Conservation (phyloP, 495 filamentous ascomycete species). For the Cenococcum geophilum region DNA sequence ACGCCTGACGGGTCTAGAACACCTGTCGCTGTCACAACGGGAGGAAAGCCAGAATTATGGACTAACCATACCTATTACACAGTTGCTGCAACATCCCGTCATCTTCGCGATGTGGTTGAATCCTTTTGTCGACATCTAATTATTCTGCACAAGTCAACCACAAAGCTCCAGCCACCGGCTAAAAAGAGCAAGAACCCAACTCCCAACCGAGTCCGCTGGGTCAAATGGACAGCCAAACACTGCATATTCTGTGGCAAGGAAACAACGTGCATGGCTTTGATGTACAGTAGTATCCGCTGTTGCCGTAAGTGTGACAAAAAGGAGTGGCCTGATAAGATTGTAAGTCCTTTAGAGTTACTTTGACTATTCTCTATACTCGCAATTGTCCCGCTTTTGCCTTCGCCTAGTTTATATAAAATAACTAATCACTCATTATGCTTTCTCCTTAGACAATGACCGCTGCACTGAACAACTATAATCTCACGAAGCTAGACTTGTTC, state of each 20-base stretch:
- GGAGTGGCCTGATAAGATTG: slow-evolving; percentile 4
- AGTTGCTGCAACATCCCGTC: not conserved
- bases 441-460: not conserved
- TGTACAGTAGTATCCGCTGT: not conserved
- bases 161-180: not conserved
- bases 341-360: not conserved
- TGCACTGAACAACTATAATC: not conserved
- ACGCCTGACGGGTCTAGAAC: too few species aligned
- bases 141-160: not conserved
- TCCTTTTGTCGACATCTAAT: not conserved
- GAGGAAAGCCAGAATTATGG: not conserved
- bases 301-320: not conserved
- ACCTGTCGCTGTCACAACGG: not conserved
- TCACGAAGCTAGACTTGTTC: slow-evolving; percentile 3
- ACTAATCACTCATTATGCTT: not conserved
- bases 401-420: too few species aligned
- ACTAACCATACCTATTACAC: not conserved
- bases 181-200: not conserved
- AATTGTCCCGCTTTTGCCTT: too few species aligned
- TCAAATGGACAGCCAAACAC: not conserved
- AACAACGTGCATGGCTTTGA: not conserved
- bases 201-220: not conserved
- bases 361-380: too few species aligned
- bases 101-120: not conserved
- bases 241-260: not conserved